These are phyloP conservation scores for Epichloe coenophiala DNA, from an alignment of 2,329 filamentous ascomycete species.

Conservation along the genomic window DNA sequence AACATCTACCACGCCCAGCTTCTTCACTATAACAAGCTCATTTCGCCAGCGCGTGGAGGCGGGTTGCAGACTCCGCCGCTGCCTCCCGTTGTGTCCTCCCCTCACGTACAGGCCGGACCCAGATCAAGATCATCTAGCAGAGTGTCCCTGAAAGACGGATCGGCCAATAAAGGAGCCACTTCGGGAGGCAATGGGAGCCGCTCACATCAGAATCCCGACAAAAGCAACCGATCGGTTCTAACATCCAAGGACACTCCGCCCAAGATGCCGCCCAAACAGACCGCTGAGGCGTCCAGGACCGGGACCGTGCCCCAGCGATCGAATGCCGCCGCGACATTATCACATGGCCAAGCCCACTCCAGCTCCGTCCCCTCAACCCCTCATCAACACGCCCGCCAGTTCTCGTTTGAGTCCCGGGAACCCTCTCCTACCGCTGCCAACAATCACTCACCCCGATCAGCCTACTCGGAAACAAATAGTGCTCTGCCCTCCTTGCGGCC, in stretches of 20 bases:
- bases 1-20: conserved; percentile 49
- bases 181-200: conserved; percentile 54
- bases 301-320: conserved; percentile 18
- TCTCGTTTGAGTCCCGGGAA: conserved; percentile 62
- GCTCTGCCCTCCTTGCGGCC: conserved; percentile 55
- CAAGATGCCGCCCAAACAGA: conserved; percentile 38
- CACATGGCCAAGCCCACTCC: conserved; percentile 41
- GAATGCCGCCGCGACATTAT: conserved; percentile 14
- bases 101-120: conserved; percentile 41
- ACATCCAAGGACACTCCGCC: conserved; percentile 38
- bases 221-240: conserved; percentile 50
- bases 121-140: conserved; percentile 47
- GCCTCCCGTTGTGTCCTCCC: conserved; percentile 40
- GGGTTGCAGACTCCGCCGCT: conserved; percentile 43
- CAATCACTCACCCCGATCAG: conserved; percentile 78
- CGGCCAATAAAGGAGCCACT: conserved; percentile 31
- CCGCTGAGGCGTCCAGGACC: conserved; percentile 17
- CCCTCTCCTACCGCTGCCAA: conserved; percentile 68
- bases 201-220: conserved; percentile 39
- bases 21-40: conserved; percentile 51
- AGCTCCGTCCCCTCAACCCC: conserved; percentile 90
- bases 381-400: conserved; percentile 73
- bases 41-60: conserved; percentile 42
- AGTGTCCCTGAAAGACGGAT: conserved; percentile 40
- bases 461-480: conserved; percentile 77